phyloP scores from a whole-genome alignment of 1,284 basidiomycete genomes.

The Sanguinoderma infundibulare region DNA sequence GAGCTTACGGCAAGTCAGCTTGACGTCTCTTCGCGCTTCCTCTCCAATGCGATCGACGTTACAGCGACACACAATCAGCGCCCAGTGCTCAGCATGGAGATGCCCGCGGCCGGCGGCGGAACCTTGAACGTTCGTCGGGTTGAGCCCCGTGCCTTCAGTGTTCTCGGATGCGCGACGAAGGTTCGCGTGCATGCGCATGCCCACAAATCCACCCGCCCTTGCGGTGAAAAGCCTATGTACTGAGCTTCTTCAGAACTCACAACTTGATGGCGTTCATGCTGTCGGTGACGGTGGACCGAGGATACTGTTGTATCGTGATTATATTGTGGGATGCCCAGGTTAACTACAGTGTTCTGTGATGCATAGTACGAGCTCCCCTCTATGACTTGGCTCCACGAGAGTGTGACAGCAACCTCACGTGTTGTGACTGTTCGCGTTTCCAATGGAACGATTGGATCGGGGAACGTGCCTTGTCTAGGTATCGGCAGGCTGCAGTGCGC shows the following conservation, averaged over 20 bases:
- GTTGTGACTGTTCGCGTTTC: conserved; percentile 22
- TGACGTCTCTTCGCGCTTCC: not conserved
- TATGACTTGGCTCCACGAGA: not conserved
- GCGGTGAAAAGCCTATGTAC: too few species aligned
- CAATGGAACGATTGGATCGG: not conserved
- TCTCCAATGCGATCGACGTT: not conserved
- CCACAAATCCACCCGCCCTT: too few species aligned
- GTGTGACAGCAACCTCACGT: conserved; percentile 18
- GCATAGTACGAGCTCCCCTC: not conserved
- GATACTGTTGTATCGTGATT: too few species aligned
- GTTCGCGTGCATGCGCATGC: too few species aligned
- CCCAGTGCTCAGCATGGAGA: not conserved
- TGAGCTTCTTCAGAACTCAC: too few species aligned
- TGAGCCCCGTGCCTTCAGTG: not conserved
- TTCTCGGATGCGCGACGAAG: too few species aligned
- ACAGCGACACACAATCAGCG: not conserved
- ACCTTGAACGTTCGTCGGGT: not conserved
- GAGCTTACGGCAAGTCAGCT: not conserved
- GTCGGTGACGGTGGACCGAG: too few species aligned
- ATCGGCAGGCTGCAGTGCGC: not conserved
- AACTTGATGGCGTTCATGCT: too few species aligned
- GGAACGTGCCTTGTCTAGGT: not conserved
- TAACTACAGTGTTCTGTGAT: too few species aligned
- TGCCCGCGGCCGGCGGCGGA: not conserved
- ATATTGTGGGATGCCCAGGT: too few species aligned